Evolutionary conservation across 2,329 filamentous ascomycete genomes (phyloP).

Genomic region (Emergomyces orientalis): DNA sequence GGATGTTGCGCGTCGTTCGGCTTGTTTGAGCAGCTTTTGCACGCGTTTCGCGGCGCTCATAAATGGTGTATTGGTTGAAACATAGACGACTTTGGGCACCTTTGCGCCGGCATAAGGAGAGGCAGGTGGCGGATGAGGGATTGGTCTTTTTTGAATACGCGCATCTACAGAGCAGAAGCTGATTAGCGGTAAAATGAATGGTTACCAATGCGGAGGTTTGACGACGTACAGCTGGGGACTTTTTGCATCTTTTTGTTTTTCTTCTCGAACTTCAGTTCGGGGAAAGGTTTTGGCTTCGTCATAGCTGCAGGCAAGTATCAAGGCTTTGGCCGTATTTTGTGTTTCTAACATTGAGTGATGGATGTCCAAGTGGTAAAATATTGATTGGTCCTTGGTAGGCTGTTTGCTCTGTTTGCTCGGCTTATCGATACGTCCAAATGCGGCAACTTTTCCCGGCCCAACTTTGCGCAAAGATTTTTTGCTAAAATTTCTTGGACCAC

Average conservation of each 20-base stretch:
- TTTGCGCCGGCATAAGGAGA: slow-evolving; percentile 44
- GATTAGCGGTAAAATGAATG: background rate
- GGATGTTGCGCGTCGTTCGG: slow-evolving; percentile 44
- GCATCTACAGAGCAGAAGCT: slow-evolving; percentile 29
- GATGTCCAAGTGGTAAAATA: no score
- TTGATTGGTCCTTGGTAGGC: no score
- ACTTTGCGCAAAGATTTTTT: slow-evolving; percentile 7
- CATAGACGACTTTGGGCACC: slow-evolving; percentile 48
- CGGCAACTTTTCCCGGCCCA: slow-evolving; percentile 4
- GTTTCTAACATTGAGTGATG: background rate
- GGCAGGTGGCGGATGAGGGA: slow-evolving; percentile 47
- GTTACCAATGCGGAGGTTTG: background rate
- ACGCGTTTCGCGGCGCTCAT: slow-evolving; percentile 52
- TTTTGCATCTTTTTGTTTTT: slow-evolving; percentile 30
- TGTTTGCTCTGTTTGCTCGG: slow-evolving; percentile 8
- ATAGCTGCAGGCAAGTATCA: slow-evolving; percentile 1
- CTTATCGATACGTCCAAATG: slow-evolving; percentile 3
- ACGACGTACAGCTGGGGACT: slow-evolving; percentile 28
- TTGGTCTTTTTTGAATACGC: slow-evolving; percentile 46
- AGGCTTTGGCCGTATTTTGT: background rate
- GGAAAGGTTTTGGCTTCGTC: slow-evolving; percentile 10
- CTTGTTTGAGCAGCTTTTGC: slow-evolving; percentile 45
- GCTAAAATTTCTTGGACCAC: background rate
- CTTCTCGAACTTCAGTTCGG: slow-evolving; percentile 30
- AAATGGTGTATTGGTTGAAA: slow-evolving; percentile 47